Percentiles rank a stretch among this genome's conserved stretches.
Conservation (phyloP, 768 basidiomycete genomes). For the Lactarius quietus region DNA sequence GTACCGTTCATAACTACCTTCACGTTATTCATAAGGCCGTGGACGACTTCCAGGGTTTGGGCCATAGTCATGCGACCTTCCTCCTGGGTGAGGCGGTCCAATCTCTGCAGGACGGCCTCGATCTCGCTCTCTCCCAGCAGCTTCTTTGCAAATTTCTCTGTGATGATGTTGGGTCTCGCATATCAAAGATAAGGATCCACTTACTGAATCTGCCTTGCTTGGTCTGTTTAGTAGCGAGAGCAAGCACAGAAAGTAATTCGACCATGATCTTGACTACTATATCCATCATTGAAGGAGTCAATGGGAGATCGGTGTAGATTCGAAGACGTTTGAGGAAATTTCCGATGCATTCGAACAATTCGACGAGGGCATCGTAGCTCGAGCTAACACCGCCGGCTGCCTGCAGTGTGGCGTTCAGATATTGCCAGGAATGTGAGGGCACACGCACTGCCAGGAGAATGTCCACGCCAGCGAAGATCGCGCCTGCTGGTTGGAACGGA, state of each 20-base stretch:
- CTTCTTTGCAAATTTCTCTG: slow-evolving; percentile 4
- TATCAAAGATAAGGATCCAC: not conserved
- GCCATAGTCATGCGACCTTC: not conserved
- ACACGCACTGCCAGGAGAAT: not conserved
- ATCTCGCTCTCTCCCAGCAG: slow-evolving; percentile 4
- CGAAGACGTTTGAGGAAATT: not conserved
- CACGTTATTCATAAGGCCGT: not conserved
- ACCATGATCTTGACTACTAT: not conserved
- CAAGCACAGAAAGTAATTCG: too few relatives aligned
- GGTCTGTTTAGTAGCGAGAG: too few relatives aligned
- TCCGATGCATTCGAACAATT: too few relatives aligned
- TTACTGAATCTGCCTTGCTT: not conserved
- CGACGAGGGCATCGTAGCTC: too few relatives aligned
- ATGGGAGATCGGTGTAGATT: not conserved
- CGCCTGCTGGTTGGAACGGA: not conserved
- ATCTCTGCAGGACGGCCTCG: slow-evolving; percentile 1
- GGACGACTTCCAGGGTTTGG: slow-evolving; percentile 4
- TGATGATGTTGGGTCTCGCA: not conserved
- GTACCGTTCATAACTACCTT: slow-evolving; percentile 9
- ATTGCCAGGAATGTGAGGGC: not conserved
- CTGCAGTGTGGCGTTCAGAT: not conserved
- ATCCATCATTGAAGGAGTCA: not conserved
- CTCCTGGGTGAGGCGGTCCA: slow-evolving; percentile 10
- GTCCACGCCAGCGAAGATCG: not conserved
- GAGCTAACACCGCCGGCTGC: not conserved